Evolutionary conservation across 2,329 filamentous ascomycete genomes (phyloP).

Genomic region (Ploettnerulaceae sp.): DNA sequence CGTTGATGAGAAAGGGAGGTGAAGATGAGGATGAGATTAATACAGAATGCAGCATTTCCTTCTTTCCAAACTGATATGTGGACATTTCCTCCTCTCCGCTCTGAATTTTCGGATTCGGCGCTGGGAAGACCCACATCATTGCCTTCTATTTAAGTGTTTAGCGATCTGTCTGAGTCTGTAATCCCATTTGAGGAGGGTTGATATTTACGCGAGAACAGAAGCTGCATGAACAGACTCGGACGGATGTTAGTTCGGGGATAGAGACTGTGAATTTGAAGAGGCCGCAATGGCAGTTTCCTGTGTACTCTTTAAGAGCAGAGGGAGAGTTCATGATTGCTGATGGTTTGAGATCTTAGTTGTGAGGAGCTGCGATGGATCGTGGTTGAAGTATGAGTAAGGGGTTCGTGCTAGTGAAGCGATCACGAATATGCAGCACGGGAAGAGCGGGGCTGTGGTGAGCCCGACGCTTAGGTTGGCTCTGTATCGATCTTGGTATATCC

Average conservation of each 20-base stretch:
- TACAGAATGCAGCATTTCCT: conserved; percentile 39
- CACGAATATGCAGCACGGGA: conserved; percentile 1
- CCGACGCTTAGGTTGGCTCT: no score
- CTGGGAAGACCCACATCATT: conserved; percentile 37
- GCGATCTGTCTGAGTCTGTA: not conserved
- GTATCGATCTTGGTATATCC: no score
- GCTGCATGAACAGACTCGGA: conserved; percentile 60
- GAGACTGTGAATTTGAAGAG: conserved; percentile 47
- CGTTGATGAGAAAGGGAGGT: no score
- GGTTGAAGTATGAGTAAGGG: not conserved
- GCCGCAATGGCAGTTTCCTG: conserved; percentile 52
- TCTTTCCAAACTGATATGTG: conserved; percentile 41
- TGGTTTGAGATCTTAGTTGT: not conserved
- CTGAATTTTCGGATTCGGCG: conserved; percentile 38
- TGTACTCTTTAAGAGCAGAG: not conserved
- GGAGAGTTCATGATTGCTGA: not conserved
- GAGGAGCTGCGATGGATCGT: not conserved
- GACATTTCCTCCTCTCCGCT: conserved; percentile 42
- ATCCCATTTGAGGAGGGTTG: not conserved
- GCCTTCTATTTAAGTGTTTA: conserved; percentile 12
- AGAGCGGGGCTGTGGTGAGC: not conserved
- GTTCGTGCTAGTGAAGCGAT: not conserved
- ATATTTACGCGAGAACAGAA: conserved; percentile 42
- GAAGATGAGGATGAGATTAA: not conserved
- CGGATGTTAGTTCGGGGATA: conserved; percentile 52